A percentile compares a stretch with the other conserved stretches of the same genome.
Evolutionary conservation across 805 yeast species (phyloP).

Genomic region (Cyberlindnera bimundalis): DNA sequence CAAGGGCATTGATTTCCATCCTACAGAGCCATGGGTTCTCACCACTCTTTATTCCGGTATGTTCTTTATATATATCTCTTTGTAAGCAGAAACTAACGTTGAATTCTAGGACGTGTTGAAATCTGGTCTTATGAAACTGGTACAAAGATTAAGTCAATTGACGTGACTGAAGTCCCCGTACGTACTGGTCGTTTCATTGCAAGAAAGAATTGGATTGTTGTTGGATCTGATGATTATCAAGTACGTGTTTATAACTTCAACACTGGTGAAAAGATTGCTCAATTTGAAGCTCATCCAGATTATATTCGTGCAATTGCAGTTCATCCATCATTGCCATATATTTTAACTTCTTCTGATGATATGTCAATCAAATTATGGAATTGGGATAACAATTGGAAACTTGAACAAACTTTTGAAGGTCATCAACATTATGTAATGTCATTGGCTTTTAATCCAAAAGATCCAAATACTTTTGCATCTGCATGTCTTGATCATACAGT

Average conservation of each 20-base stretch:
- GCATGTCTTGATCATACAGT: slow-evolving; percentile 96
- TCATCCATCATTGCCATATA: slow-evolving; percentile 88
- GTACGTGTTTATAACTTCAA: slow-evolving; percentile 91
- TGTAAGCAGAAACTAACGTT: background rate
- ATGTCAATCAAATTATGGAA: slow-evolving; percentile 92
- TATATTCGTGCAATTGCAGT: slow-evolving; percentile 91
- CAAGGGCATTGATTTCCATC: slow-evolving; percentile 97
- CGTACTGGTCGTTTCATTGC: slow-evolving; percentile 95
- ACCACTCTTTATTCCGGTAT: slow-evolving; percentile 88
- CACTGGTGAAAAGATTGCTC: slow-evolving; percentile 91
- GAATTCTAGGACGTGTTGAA: slow-evolving; percentile 54
- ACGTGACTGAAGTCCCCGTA: slow-evolving; percentile 93
- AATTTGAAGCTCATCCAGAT: slow-evolving; percentile 98
- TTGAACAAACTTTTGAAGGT: slow-evolving; percentile 90
- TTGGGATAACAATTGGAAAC: slow-evolving; percentile 92
- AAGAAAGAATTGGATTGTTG: slow-evolving; percentile 94
- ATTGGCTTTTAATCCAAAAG: slow-evolving; percentile 94
- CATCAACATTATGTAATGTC: slow-evolving; percentile 96
- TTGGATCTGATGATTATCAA: slow-evolving; percentile 95
- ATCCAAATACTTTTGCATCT: slow-evolving; percentile 95
- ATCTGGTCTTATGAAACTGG: slow-evolving; percentile 93
- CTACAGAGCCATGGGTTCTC: slow-evolving; percentile 94
- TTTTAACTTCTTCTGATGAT: slow-evolving; percentile 89
- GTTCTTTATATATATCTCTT: slow-evolving; percentile 7
- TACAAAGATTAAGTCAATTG: slow-evolving; percentile 79